Conservation (phyloP, 257 asterid genomes). For the Solanum bulbocastanum region DNA sequence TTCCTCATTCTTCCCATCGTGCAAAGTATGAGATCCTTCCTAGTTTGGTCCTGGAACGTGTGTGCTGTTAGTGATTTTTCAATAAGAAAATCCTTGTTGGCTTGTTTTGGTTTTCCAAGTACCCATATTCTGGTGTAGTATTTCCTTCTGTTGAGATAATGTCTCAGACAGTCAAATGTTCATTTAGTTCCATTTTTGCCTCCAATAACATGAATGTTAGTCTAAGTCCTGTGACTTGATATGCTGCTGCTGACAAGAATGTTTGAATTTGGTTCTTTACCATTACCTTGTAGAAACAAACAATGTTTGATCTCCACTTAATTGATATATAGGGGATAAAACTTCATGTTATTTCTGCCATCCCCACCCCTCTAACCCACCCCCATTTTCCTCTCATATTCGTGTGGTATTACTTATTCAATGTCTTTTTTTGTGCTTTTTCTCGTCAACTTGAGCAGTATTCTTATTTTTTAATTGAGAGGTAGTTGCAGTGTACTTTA, state of each 20-base stretch:
- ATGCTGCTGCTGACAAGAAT: background rate
- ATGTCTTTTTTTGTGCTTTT: background rate
- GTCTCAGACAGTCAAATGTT: background rate
- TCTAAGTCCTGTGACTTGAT: background rate
- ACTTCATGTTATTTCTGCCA: background rate
- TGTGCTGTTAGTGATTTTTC: background rate
- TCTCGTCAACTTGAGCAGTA: background rate
- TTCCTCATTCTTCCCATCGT: background rate
- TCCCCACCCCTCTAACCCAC: background rate
- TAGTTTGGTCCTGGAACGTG: background rate
- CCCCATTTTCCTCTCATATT: background rate
- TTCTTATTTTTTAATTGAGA: background rate
- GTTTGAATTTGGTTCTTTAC: background rate
- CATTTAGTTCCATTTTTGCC: background rate
- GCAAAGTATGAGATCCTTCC: background rate
- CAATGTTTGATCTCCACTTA: background rate
- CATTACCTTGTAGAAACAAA: background rate
- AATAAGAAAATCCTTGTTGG: background rate
- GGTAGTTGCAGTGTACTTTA: background rate
- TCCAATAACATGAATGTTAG: background rate
- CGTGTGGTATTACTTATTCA: background rate
- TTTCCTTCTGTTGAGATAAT: background rate
- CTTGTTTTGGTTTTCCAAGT: background rate
- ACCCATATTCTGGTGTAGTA: background rate
- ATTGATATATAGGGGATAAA: background rate